A percentile compares a stretch with the other conserved stretches of the same genome.
Evolutionary conservation across 768 basidiomycete species (phyloP).

Genomic region (Suillus hirtellus): DNA sequence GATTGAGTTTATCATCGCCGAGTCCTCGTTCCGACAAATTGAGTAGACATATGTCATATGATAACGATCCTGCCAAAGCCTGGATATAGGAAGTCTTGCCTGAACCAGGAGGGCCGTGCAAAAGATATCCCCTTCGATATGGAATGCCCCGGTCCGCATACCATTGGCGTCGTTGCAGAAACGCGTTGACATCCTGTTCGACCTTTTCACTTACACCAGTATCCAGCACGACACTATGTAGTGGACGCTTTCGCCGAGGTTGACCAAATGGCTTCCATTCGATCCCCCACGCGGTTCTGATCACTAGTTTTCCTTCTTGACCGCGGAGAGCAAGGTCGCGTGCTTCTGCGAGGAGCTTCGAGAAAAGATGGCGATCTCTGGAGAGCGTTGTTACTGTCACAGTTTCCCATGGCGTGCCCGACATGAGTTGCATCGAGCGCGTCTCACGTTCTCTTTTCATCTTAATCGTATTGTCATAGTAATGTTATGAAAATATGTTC

Average conservation of each 20-base stretch:
- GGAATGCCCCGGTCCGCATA: conserved; percentile 99
- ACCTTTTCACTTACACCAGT: conserved; percentile 82
- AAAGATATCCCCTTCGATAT: conserved; percentile 91
- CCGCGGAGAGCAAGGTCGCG: conserved; percentile 80
- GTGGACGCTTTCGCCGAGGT: conserved; percentile 81
- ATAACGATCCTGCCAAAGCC: conserved; percentile 87
- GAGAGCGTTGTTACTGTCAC: conserved; percentile 92
- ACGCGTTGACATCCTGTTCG: conserved; percentile 77
- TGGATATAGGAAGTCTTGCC: conserved; percentile 99
- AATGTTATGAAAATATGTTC: conserved; percentile 7
- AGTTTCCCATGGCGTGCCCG: conserved; percentile 96
- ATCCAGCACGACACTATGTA: conserved; percentile 87
- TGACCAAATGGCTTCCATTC: conserved; percentile 97
- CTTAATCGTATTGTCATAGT: conserved; percentile 40
- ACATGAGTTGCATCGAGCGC: conserved; percentile 86
- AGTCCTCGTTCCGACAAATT: conserved; percentile 96
- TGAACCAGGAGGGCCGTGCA: conserved; percentile 96
- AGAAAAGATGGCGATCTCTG: conserved; percentile 79
- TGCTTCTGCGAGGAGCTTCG: conserved; percentile 82
- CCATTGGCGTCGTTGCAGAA: conserved; percentile 85
- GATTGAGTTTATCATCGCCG: conserved; percentile 94
- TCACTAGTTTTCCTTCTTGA: conserved; percentile 92
- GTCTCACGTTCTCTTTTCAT: conserved; percentile 94
- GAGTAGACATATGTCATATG: conserved; percentile 94
- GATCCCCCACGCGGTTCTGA: conserved; percentile 95